Evolutionary conservation across 495 filamentous ascomycete genomes (phyloP), one percentile per base, ranked within the genome.

Genomic region (Copromyces sp.): DNA sequence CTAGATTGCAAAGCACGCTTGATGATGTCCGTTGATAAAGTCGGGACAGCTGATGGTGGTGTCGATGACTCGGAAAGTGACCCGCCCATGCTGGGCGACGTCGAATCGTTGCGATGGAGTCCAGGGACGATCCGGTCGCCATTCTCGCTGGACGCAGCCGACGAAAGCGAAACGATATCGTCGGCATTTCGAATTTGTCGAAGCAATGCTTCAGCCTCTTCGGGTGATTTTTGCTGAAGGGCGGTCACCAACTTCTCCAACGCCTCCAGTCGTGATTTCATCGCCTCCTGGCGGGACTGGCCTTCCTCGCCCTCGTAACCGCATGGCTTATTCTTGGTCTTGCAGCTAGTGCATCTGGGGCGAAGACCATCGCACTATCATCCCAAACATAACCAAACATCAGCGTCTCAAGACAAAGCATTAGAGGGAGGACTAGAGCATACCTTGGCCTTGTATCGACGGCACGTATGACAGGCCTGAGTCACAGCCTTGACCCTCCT

Each of bases 221-320:
- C 69, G 24, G 61, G 38, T 4, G 78, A 70, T 35, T 59, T 73
- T 32, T 70, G 41, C 68, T 74, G 74, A 20, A 80, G 77, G 7
- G 72, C 75, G n/a, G 24, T 47, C 9, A 79, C 41, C 12, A 79
- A 39, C 41, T 74, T 75, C 74, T 80, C 77, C n/a, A 80, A 69
- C 5, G 69, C 71, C 35, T 73, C 74, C 3, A 80, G 53, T 2
- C 77, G 74, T 7, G 76, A 44, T 69, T 75, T 73, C 68, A 75
- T 74, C 24, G 76, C 76, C 0, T 74, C 75, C 16, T 79, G 74
- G 37, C 74, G 74, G 8, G 78, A 80, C 53, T 80, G 78, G 68
- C 78, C 77, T 4, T 69, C 77, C 32, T 79, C 74, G 41, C 77
- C 77, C n/a, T 79, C 76, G 39, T 79, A 80, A 24, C 73, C 45